phyloP scores from a whole-genome alignment of 2,329 filamentous ascomycete species.

The Stemphylium lycopersici region DNA sequence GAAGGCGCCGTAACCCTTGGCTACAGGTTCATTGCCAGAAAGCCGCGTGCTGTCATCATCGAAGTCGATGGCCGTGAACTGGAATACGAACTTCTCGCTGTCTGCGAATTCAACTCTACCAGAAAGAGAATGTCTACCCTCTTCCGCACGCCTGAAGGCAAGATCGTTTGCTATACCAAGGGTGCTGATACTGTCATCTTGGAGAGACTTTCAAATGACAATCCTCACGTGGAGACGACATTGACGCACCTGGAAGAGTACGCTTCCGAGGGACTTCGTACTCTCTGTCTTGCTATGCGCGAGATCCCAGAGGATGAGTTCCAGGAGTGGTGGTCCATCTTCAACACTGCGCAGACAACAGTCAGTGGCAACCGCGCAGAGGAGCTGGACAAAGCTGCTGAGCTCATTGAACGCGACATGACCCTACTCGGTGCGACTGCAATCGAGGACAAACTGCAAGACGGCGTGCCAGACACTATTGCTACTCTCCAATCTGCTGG shows the following conservation, averaged over 20 bases:
- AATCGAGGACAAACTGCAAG: constrained; percentile 95
- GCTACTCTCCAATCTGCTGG: constrained; percentile 95
- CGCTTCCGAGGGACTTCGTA: constrained; percentile 92
- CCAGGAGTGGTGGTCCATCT: constrained; percentile 83
- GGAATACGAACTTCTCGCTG: constrained; percentile 89
- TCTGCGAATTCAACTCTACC: constrained; percentile 99
- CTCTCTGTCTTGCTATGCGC: constrained; percentile 91
- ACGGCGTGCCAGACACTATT: constrained; percentile 97
- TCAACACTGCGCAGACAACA: constrained; percentile 85
- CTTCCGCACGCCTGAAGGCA: constrained; percentile 94
- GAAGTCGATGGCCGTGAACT: constrained; percentile 70
- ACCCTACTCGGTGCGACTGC: constrained; percentile 92
- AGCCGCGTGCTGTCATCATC: constrained; percentile 86
- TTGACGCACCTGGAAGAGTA: constrained; percentile 97
- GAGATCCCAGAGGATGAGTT: constrained; percentile 91
- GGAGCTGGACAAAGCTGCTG: constrained; percentile 94
- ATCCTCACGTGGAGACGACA: constrained; percentile 83
- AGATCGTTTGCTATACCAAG: constrained; percentile 92
- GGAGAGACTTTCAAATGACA: constrained; percentile 82
- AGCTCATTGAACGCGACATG: constrained; percentile 92
- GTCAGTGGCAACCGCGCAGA: constrained; percentile 91
- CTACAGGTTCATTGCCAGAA: constrained; percentile 89
- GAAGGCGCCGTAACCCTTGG: constrained; percentile 85
- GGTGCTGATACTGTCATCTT: constrained; percentile 97
- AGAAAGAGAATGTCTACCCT: constrained; percentile 98